phyloP scores from a whole-genome alignment of 805 yeast species.

The Lipomyces starkeyi region DNA sequence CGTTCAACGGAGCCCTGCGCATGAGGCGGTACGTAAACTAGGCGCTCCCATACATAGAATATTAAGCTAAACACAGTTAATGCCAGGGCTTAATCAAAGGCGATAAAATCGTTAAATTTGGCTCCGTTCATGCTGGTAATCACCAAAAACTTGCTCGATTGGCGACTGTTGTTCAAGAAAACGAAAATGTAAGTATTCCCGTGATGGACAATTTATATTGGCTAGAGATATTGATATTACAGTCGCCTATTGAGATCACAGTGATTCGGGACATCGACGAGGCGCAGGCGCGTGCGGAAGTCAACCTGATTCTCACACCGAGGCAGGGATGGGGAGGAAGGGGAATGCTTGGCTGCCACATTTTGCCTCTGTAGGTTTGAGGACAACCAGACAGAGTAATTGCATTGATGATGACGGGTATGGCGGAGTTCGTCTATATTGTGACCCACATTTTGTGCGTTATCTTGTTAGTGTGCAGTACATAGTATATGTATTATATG shows the following conservation, averaged over 20 bases:
- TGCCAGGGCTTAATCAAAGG: constrained; percentile 56
- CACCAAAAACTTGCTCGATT: constrained; percentile 57
- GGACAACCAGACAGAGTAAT: background rate
- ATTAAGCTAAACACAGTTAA: constrained; percentile 11
- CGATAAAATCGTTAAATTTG: constrained; percentile 64
- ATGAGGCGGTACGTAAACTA: constrained; percentile 44
- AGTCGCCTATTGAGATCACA: constrained; percentile 40
- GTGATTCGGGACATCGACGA: constrained; percentile 40
- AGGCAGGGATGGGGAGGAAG: constrained; percentile 64
- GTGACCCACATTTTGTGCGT: background rate
- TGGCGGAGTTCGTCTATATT: background rate
- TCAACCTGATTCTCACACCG: constrained; percentile 52
- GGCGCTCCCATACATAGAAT: constrained; percentile 13
- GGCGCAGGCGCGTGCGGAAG: constrained; percentile 45
- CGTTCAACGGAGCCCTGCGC: constrained; percentile 62
- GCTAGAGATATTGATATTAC: background rate
- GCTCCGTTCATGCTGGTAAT: constrained; percentile 59
- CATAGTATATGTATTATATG: background rate
- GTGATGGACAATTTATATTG: background rate
- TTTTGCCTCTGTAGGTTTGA: constrained; percentile 45
- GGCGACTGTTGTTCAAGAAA: constrained; percentile 52
- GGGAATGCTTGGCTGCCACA: constrained; percentile 72
- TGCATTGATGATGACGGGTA: background rate
- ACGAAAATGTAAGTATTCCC: constrained; percentile 46
- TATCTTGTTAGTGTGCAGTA: background rate